Base-by-base conservation (phyloP, 2,329 filamentous ascomycete species). In the Aspergillus sclerotialis region DNA sequence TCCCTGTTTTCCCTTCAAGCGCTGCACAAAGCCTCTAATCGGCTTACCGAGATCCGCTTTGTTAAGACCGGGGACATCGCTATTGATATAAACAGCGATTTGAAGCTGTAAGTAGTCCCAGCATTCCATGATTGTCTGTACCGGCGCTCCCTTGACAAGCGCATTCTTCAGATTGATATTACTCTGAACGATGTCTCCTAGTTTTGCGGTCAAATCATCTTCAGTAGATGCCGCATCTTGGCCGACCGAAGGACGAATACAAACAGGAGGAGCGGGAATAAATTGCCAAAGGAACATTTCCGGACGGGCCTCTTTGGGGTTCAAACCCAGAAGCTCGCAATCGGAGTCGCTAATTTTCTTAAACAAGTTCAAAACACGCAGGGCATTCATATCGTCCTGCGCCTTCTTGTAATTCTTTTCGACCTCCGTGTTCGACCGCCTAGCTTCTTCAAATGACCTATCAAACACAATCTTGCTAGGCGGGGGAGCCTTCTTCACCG, bases 241-340 rank as follows among this genome's bases (percentile, higher is more conserved):
- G 18, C 83, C 83, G 12, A 98, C 92, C 0, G 89, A 95, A 0
- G 92, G 92, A 39, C 92, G 76, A 50, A 98, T 94, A 48, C 87
- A 93, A 5, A 96, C 85, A 0, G 92, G 92, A 1, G 92, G 90
- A 1, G 90, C 90, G 1, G 92, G 92, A 23, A 98, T 74, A 53
- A 88, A 94, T 55, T 94, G 89, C 92, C 92, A 98, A 28, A 98
- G 78, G 59, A 96, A 93, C 80, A 94, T 94, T 58, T 98, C 92
- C 0, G 92, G 92, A 12, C 89, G 76, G 8, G 87, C 87, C 49
- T 94, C 88, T 10, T 77, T 73, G 1, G 89, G 85, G 52, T 95
- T 81, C 50, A 98, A 76, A 4, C 90, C 90, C 1, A 98, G 71
- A 14, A 98, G 72, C 60, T 96, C 89, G 57, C 90, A 94, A 58